Percentiles rank a stretch among this genome's conserved stretches.
Evolutionary conservation across 257 asterid species (phyloP).

Genomic region (Solanum tacnaense): DNA sequence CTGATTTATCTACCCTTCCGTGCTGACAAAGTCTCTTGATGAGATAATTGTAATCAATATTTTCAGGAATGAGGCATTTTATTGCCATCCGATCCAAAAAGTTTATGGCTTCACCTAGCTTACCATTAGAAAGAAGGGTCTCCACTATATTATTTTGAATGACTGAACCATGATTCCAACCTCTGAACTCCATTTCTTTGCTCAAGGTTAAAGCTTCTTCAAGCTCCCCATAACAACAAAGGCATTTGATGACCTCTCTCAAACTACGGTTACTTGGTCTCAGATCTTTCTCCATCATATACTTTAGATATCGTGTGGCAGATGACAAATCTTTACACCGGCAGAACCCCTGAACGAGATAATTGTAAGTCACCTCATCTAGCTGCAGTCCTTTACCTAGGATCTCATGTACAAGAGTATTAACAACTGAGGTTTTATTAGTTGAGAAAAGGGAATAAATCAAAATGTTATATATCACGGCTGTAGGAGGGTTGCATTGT

Average conservation of each 20-base stretch:
- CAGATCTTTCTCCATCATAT: constrained; percentile 44
- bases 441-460: constrained; percentile 39
- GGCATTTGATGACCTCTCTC: constrained; percentile 32
- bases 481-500: constrained; percentile 23
- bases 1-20: constrained; percentile 44
- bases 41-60: constrained; percentile 32
- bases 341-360: constrained; percentile 36
- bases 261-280: constrained; percentile 57
- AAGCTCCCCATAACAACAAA: constrained; percentile 30
- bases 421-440: constrained; percentile 15
- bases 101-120: constrained; percentile 33
- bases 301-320: constrained; percentile 29
- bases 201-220: constrained; percentile 49
- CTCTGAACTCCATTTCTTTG: constrained; percentile 52
- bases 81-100: constrained; percentile 39
- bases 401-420: constrained; percentile 22
- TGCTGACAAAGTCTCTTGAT: constrained; percentile 54
- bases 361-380: constrained; percentile 47
- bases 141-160: constrained; percentile 41
- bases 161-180: constrained; percentile 46
- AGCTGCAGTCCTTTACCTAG: constrained; percentile 30
- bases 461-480: constrained; percentile 38
- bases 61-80: constrained; percentile 29
- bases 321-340: constrained; percentile 20
- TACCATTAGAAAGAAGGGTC: constrained; percentile 25